Evolutionary conservation across 2,329 filamentous ascomycete genomes (phyloP), one percentile per base, ranked within the genome.

Genomic region (Coniochaeta sp.): DNA sequence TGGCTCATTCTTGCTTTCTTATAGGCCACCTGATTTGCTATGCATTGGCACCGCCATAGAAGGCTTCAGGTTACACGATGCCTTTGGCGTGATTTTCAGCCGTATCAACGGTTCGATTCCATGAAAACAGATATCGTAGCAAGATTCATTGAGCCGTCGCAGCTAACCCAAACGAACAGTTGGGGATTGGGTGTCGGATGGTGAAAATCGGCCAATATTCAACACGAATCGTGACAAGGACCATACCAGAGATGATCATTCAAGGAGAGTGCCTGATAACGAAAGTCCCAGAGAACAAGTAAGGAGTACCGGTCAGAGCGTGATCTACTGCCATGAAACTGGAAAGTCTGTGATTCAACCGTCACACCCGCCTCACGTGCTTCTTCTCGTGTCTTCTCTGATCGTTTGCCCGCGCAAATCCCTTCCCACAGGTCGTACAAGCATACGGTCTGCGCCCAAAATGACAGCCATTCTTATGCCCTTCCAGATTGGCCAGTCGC

Each of bases 391-490:
- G 73, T 52, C 73, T 64, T 6, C 64, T 65, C 19, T 69, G 63
- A 57, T 75, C 73, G 61, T 72, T 72, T 3, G 66, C 60, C 56
- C 73, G 62, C 10, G 69, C 66, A 64, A 76, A 75, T 1, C 64
- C 65, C 62, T 69, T 74, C 0, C 66, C 61, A 58, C 77, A 79
- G 1, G 71, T 66, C 0, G 63, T 58, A 55, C 76, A 79, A 9
- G 62, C 57, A 56, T 70, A 70, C 9, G 62, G 66, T 2, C 55
- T 57, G 38, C 60, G 56, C 52, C 32, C 28, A n/a, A 68, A 69
- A 60, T 78, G 75, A n/a, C n/a, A n/a, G 26, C 70, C 73, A 8
- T 69, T 64, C 54, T 71, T 64, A 59, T 78, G 75, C 0, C 71
- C 68, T 5, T 67, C 68, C 2, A 71, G 65, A 42, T 72, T 73